Percentiles rank a stretch among this genome's conserved stretches.
These are phyloP conservation scores for Cunninghamia lanceolata DNA, from an alignment of 75 land plant genomes.

Conservation along the genomic window DNA sequence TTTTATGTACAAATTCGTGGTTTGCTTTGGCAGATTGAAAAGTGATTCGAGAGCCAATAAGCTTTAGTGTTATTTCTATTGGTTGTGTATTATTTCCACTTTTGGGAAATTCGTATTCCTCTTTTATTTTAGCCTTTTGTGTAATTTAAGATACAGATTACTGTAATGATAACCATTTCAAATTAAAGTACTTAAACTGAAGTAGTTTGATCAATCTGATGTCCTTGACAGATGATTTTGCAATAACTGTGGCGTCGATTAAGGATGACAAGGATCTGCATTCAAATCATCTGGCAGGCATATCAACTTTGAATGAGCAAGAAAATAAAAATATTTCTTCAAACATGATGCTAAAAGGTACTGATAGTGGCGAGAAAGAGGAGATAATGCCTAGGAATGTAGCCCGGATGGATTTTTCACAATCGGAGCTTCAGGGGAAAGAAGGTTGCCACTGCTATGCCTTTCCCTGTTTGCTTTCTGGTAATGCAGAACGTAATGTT, in stretches of 20 bases:
- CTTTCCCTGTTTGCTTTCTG: background rate
- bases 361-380: background rate
- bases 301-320: background rate
- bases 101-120: background rate
- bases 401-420: background rate
- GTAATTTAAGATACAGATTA: background rate
- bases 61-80: background rate
- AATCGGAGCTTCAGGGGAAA: background rate
- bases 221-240: constrained; percentile 3
- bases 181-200: background rate
- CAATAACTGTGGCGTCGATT: background rate
- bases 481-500: background rate
- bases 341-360: background rate
- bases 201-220: background rate
- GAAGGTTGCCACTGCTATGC: background rate
- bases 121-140: background rate
- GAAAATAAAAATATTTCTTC: background rate
- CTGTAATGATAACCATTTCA: background rate
- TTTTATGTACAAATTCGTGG: background rate
- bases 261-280: background rate
- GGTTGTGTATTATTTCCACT: background rate
- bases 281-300: background rate
- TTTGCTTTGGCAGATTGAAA: background rate
- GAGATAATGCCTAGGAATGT: background rate
- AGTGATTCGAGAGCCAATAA: background rate